Evolutionary conservation across 306 rosid species (phyloP), one percentile per base, ranked within the genome.

Genomic region (Amphicarpaea edgeworthii): DNA sequence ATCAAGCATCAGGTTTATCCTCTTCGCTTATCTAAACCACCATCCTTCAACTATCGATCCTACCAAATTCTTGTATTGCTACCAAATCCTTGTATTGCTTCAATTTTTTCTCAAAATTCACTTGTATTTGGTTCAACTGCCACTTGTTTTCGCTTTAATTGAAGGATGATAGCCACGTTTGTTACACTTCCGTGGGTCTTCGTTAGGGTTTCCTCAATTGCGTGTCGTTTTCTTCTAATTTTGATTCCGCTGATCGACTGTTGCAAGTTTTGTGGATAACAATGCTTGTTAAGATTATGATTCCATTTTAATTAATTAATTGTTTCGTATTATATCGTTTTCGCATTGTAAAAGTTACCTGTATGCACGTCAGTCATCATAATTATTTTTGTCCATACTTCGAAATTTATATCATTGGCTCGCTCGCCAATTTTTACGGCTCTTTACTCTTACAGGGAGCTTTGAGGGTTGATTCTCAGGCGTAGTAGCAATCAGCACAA

Each of bases 371-470:
- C 16, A 68, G 17, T 20, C 16, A 68, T 37, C 63, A 4, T 26
- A 20, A 2, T 28, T 80, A 7, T 32, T 30, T 8, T 40, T 55
- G 8, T 78, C 77, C 68, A 47, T 41, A 14, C 24, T 26, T 2
- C 55, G 23, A 55, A 19, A 10, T 50, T 30, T 42, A 19, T 60
- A 4, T 3, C 17, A 9, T 8, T 59, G 66, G 20, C 26, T 26
- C 7, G 6, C 42, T 7, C 28, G 12, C 51, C n/a, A 16, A 38
- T 15, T 80, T 58, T 66, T 72, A n/a, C 38, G 20, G 9, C 68
- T 76, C 7, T 64, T 72, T 76, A 55, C 64, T 79, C 57, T 79
- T 32, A 37, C 77, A 87, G 90, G 83, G 70, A 54, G 65, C 72
- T 72, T 70, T 51, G 28, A 50, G 76, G 23, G 28, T 79, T 17